Conservation (phyloP, 1,284 basidiomycete species). For the Fomitiporia mediterranea region DNA sequence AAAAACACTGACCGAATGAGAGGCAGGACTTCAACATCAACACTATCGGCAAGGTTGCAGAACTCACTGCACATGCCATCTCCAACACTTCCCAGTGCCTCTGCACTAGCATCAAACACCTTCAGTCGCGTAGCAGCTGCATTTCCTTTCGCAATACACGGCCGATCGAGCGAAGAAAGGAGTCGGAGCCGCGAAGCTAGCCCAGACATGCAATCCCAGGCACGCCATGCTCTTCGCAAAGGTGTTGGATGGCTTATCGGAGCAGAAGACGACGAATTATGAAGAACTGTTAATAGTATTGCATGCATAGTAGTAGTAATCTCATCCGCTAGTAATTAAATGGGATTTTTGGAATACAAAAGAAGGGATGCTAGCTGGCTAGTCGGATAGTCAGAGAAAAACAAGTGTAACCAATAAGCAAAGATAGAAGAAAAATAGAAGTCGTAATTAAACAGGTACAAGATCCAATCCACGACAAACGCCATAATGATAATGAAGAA, state of each 20-base stretch:
- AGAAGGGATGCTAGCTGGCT: not conserved
- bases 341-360: not conserved
- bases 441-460: not conserved
- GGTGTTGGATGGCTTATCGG: conserved; percentile 88
- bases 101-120: conserved; percentile 67
- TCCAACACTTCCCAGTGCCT: conserved; percentile 58
- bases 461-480: not conserved
- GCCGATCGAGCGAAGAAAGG: conserved; percentile 39
- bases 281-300: not conserved
- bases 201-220: conserved; percentile 65
- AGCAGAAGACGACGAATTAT: conserved; percentile 50
- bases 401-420: conserved; percentile 19
- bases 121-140: conserved; percentile 75
- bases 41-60: conserved; percentile 55
- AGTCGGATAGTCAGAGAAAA: not conserved
- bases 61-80: conserved; percentile 56
- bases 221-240: conserved; percentile 67
- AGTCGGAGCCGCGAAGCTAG: conserved; percentile 40
- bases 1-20: conserved; percentile 14
- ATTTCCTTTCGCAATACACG: conserved; percentile 59
- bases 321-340: not conserved
- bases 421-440: conserved; percentile 16
- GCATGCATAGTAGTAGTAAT: too few relatives aligned
- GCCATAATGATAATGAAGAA: not conserved
- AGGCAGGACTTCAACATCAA: conserved; percentile 32